A percentile compares a stretch with the other conserved stretches of the same genome.
Evolutionary conservation across 345 rosid genomes (phyloP).

Genomic region (Diplotaxis tenuifolia): DNA sequence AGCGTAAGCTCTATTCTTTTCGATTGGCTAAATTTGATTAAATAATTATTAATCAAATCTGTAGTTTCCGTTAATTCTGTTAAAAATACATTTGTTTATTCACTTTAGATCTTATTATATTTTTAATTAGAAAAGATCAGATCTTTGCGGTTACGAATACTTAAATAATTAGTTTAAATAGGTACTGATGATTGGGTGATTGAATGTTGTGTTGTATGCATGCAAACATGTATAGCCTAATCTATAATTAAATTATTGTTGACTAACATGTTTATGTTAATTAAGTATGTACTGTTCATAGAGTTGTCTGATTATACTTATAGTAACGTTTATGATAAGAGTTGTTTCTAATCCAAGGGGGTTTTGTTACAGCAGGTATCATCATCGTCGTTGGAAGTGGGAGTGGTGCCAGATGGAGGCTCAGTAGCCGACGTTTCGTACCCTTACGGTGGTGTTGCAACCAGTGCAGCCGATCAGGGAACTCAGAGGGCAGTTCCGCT

Average conservation of each 20-base stretch:
- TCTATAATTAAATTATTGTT: not conserved
- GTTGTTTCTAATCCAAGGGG: not conserved
- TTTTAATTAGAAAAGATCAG: not conserved
- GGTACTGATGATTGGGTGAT: slow-evolving; percentile 19
- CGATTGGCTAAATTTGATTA: not conserved
- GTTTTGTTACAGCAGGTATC: slow-evolving; percentile 53
- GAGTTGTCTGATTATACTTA: not conserved
- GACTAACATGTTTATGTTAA: not conserved
- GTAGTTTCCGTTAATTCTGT: not conserved
- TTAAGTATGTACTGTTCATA: not conserved
- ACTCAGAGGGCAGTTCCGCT: slow-evolving; percentile 54
- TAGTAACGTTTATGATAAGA: not conserved
- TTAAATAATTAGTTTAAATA: slow-evolving; percentile 19
- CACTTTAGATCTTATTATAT: not conserved
- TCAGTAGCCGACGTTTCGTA: slow-evolving; percentile 60
- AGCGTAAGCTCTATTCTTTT: slow-evolving; percentile 57
- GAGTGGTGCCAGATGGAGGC: slow-evolving; percentile 90
- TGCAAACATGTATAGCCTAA: not conserved
- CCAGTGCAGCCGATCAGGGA: slow-evolving; percentile 43
- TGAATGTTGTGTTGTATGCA: not conserved
- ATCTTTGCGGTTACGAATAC: not conserved
- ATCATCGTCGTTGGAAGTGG: slow-evolving; percentile 82
- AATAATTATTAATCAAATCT: not conserved
- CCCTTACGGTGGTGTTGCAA: slow-evolving; percentile 39
- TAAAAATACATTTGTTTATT: slow-evolving; percentile 14